Percentiles rank a stretch among this genome's conserved stretches.
phyloP scores from a whole-genome alignment of 2,329 filamentous ascomycete species.

The Colletotrichum liaoningense region DNA sequence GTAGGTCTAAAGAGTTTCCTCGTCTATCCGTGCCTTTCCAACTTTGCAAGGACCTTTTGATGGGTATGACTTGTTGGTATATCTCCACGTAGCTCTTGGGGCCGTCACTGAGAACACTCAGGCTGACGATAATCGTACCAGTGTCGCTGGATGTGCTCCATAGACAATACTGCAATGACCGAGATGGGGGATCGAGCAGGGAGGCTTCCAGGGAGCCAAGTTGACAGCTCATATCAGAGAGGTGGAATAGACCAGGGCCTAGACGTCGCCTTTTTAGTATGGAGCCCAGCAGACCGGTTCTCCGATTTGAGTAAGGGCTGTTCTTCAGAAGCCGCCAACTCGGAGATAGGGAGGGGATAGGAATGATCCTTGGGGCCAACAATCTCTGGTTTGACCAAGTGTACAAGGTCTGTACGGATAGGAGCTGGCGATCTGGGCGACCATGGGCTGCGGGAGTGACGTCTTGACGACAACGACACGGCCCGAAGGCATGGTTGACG shows the following conservation, averaged over 20 bases:
- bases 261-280: slow-evolving; percentile 21
- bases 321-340: not conserved
- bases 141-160: not conserved
- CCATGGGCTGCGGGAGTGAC: not conserved
- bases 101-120: not conserved
- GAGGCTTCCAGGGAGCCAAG: not conserved
- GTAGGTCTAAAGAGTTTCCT: not conserved
- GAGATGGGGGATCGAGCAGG: not conserved
- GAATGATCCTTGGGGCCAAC: not conserved
- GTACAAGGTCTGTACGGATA: not conserved
- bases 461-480: not conserved
- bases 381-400: not conserved
- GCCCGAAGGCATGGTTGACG: not conserved
- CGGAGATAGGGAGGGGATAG: slow-evolving; percentile 9
- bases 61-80: not conserved
- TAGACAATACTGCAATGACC: not conserved
- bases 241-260: slow-evolving; percentile 7
- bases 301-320: slow-evolving; percentile 8
- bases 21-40: not conserved
- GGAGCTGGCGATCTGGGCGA: not conserved
- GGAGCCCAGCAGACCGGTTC: slow-evolving; percentile 30
- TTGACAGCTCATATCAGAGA: slow-evolving; percentile 10
- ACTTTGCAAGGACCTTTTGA: not conserved
- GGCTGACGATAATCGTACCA: not conserved
- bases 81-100: not conserved